Percentiles rank a stretch among this genome's conserved stretches.
Conservation (phyloP, 768 basidiomycete species). For the Tricholoma hemisulphureum region DNA sequence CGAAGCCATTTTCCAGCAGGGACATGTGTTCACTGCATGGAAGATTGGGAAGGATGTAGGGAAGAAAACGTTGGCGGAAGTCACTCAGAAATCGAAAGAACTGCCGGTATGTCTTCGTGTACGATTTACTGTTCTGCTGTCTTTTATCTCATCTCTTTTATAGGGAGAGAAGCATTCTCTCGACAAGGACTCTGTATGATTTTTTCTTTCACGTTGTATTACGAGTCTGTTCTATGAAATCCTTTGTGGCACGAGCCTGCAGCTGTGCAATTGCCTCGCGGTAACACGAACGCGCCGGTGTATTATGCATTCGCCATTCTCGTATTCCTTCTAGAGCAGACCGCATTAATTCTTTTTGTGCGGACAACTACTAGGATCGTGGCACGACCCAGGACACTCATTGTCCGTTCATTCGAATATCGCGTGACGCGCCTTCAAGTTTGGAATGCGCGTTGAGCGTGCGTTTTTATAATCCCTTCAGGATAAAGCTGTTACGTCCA, state of each 20-base stretch:
- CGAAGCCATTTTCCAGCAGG: slow-evolving; percentile 72
- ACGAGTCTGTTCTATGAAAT: too few relatives aligned
- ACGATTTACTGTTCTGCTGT: neutral
- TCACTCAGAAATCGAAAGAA: slow-evolving; percentile 33
- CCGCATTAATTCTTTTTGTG: too few relatives aligned
- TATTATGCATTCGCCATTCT: too few relatives aligned
- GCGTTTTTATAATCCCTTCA: too few relatives aligned
- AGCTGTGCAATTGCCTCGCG: neutral
- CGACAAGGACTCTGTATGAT: slow-evolving; percentile 12
- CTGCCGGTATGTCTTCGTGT: slow-evolving; percentile 3
- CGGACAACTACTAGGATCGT: too few relatives aligned
- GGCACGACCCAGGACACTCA: too few relatives aligned
- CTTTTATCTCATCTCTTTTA: neutral
- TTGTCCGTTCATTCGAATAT: too few relatives aligned
- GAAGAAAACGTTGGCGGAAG: slow-evolving; percentile 56
- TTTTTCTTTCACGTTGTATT: neutral
- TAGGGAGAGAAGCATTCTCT: slow-evolving; percentile 10
- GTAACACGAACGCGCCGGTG: too few relatives aligned
- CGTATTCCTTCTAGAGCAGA: too few relatives aligned
- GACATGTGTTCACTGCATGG: slow-evolving; percentile 72
- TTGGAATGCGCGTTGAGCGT: too few relatives aligned
- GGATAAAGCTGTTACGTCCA: too few relatives aligned
- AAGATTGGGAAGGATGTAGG: slow-evolving; percentile 60
- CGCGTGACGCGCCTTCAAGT: too few relatives aligned
- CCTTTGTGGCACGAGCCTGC: neutral